Evolutionary conservation across 805 yeast species (phyloP), one percentile per base, ranked within the genome.

Genomic region (Candida rishiriensis): DNA sequence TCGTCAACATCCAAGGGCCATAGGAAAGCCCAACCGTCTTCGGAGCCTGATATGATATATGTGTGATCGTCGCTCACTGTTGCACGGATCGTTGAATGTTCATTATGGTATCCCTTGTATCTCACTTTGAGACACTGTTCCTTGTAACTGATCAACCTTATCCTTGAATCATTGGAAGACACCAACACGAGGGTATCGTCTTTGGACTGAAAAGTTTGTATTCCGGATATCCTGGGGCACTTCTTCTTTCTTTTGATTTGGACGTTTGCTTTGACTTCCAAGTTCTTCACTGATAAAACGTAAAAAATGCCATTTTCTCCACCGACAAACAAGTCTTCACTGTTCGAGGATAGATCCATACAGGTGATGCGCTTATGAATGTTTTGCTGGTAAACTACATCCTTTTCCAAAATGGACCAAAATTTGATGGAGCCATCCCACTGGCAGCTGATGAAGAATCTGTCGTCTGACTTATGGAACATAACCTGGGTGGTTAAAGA

Each of bases 391-490:
- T 67, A 85, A 9, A 83, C 72, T 4, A 85, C 81, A 37, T 75
- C 75, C 32, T 73, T 71, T 45, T 90, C 97, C 38, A 89, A 69
- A 26, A 90, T 82, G 1, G 91, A 84, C 95, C 96, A 88, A n/a
- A 90, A 61, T 44, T 95, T 66, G 14, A 87, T 72, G 17, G 76
- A 70, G 46, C 84, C 83, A 56, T 88, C 96, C 49, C 89, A 67
- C 41, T 91, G 84, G 6, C 95, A 91, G 50, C 89, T 81, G 3
- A 85, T 60, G 60, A 90, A 88, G 59, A 90, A 90, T 18, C 97
- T 65, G 59, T 90, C 97, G 64, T 90, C 97, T 1, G 68, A 68
- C 1, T 93, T 95, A 56, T 87, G 96, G 61, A 90, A 90, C 40
- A 73, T 75, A 3, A 85, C 85, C 10, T 83, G 70, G 0, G 96